These are phyloP conservation scores for Ophiostoma sp. DNA, from an alignment of 2,329 filamentous ascomycete species.

Conservation along the genomic window DNA sequence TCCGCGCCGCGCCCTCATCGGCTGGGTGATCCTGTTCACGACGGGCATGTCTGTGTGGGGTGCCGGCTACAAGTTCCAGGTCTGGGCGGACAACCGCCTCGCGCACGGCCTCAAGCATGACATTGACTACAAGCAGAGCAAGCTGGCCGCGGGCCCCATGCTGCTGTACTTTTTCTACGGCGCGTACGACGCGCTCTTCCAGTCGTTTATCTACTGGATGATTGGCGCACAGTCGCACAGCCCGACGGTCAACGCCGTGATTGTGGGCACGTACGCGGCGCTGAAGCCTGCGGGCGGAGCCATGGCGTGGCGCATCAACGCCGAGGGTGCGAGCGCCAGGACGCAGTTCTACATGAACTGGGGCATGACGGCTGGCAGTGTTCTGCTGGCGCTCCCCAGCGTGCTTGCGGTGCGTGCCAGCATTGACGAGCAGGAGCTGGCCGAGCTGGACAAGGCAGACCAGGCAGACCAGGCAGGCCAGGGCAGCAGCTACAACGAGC, in stretches of 20 bases:
- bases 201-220: slow-evolving; percentile 59
- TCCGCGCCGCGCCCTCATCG: slow-evolving; percentile 39
- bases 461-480: slow-evolving; percentile 10
- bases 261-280: slow-evolving; percentile 44
- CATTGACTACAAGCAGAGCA: slow-evolving; percentile 30
- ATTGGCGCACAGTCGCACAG: slow-evolving; percentile 43
- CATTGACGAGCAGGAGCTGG: slow-evolving; percentile 30
- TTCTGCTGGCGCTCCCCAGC: slow-evolving; percentile 40
- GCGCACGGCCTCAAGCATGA: slow-evolving; percentile 39
- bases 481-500: background rate
- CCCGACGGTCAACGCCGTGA: slow-evolving; percentile 38
- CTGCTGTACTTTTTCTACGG: slow-evolving; percentile 68
- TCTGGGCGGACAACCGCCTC: slow-evolving; percentile 41
- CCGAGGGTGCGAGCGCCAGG: slow-evolving; percentile 41
- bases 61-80: slow-evolving; percentile 61
- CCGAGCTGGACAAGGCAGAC: slow-evolving; percentile 21
- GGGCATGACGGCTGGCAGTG: slow-evolving; percentile 41
- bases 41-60: slow-evolving; percentile 52
- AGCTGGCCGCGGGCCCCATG: slow-evolving; percentile 39
- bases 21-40: slow-evolving; percentile 43
- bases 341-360: slow-evolving; percentile 43
- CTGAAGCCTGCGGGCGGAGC: slow-evolving; percentile 35
- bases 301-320: slow-evolving; percentile 37
- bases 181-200: slow-evolving; percentile 62
- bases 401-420: slow-evolving; percentile 37